Evolutionary conservation across 768 basidiomycete genomes (phyloP), one percentile per base, ranked within the genome.

Genomic region (Naganishia antarctica): DNA sequence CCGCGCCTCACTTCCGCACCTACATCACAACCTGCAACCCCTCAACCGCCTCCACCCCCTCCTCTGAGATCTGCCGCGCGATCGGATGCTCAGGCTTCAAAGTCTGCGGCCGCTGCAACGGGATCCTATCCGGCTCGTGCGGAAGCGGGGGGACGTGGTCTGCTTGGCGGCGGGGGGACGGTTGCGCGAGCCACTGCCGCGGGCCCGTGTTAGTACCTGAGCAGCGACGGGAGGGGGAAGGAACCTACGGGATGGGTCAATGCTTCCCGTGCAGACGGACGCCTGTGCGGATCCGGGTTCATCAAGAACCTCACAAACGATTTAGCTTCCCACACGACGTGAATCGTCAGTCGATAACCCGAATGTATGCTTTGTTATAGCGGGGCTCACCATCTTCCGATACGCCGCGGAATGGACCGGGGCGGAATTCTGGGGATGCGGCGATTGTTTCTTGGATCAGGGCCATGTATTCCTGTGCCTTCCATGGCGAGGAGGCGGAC

Each of bases 401-500:
- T 25, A 71, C 68, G 6, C 70, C 70, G 37, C 62, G 49, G 41
- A 71, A 69, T 5, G 68, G 70, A 13, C 64, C 68, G 12, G 41
- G 40, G 11, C 62, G 65, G 66, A 71, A 71, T 12, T 64, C 61
- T 31, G 62, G 15, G n/a, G 65, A 59, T 0, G 61, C 32, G 6
- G 44, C 47, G 21, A 67, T 63, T 3, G 67, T 69, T 50, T 71
- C 70, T 31, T 65, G 60, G 40, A 71, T 68, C 41, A 71, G 21
- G 1, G 63, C 45, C 34, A 65, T 48, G 18, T 66, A 67, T n/a
- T 67, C 61, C 25, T 34, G 50, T 4, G 67, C 64, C 25, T 66
- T 66, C 70, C 70, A 71, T 9, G 70, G 70, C 18, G 66, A 67
- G 34, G 68, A 71, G 8, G 70, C 65, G 7, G 70, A 69, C 47